Base-by-base conservation (phyloP, 768 basidiomycete genomes). In the Phylloporus arenicola region DNA sequence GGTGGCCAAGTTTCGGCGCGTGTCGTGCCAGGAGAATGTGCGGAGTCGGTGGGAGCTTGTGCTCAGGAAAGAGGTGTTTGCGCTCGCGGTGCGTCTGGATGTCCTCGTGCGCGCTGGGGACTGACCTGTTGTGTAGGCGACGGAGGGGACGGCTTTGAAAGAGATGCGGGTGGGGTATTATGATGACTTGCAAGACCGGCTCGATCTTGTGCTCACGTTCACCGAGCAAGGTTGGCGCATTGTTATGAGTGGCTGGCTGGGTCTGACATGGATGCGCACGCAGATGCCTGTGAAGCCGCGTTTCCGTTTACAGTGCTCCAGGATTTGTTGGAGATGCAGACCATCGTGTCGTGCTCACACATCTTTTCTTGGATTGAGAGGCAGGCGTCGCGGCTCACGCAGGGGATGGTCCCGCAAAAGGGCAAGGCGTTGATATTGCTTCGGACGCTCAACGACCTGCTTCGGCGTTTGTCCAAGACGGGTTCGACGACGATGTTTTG, bases 281-380 rank as follows among this genome's bases (percentile, higher is more conserved):
- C 35, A 89, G 88, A 89, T 60, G 85, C 82, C n/a, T 88, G 84
- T 58, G 90, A 92, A 54, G 74, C 77, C 35, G 77, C 77, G 2
- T 83, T 91, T 54, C 83, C 89, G 1, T 83, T 92, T 53, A 73
- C 72, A 30, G 74, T 88, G 13, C 77, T 92, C 1, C 85, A 90
- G 62, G 89, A 92, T 59, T 74, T 94, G 17, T 72, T 94, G 45
- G 92, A 94, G 65, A 83, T 81, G 1, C 89, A 92, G 55, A 92
- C 92, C 6, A 86, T 94, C 54, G 67, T 74, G 1, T 91, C 88
- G 16, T 93, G 92, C 62, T 88, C 88, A 10, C 83, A 87, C 55
- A 81, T 94, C 20, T 92, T 93, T 70, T 83, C 84, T 4, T 94
- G 90, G 87, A 85, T 93, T 43, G 91, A 94, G 70, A 67, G 67